These are phyloP conservation scores for Candida saitoana DNA, from an alignment of 805 yeast genomes.

Conservation along the genomic window DNA sequence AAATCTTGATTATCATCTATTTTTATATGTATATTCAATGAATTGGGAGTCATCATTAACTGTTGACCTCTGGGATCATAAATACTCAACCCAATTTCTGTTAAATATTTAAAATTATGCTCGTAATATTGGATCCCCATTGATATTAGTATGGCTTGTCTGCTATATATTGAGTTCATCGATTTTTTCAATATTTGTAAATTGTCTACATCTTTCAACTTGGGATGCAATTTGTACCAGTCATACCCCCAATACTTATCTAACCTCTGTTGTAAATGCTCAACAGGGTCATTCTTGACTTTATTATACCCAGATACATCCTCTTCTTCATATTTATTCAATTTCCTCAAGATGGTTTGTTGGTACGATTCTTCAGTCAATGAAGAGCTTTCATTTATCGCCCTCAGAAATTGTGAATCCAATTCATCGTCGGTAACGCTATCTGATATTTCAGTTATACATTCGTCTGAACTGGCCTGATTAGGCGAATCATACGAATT, in stretches of 20 bases:
- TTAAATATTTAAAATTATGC: slow-evolving; percentile 34
- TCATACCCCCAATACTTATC: slow-evolving; percentile 1
- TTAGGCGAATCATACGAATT: neutral
- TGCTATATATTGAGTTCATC: slow-evolving; percentile 11
- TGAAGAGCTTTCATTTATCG: neutral
- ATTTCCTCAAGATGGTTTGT: neutral
- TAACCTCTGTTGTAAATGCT: neutral
- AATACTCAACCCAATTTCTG: slow-evolving; percentile 56
- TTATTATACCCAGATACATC: neutral
- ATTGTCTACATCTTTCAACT: slow-evolving; percentile 1
- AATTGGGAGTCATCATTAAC: slow-evolving; percentile 34
- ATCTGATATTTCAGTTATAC: neutral
- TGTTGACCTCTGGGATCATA: slow-evolving; percentile 51
- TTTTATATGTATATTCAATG: slow-evolving; percentile 40
- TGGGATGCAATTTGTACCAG: slow-evolving; percentile 2
- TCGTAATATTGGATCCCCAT: slow-evolving; percentile 60
- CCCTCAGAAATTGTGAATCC: neutral
- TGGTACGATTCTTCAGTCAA: neutral
- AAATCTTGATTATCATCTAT: slow-evolving; percentile 40
- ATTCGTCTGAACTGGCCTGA: neutral
- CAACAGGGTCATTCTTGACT: neutral
- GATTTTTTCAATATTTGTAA: slow-evolving; percentile 1
- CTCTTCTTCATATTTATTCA: neutral
- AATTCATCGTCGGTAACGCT: neutral
- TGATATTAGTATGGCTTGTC: slow-evolving; percentile 36